A percentile compares a stretch with the other conserved stretches of the same genome.
Conservation (phyloP, 164 flowering plant species). For the Akebia trifoliata region DNA sequence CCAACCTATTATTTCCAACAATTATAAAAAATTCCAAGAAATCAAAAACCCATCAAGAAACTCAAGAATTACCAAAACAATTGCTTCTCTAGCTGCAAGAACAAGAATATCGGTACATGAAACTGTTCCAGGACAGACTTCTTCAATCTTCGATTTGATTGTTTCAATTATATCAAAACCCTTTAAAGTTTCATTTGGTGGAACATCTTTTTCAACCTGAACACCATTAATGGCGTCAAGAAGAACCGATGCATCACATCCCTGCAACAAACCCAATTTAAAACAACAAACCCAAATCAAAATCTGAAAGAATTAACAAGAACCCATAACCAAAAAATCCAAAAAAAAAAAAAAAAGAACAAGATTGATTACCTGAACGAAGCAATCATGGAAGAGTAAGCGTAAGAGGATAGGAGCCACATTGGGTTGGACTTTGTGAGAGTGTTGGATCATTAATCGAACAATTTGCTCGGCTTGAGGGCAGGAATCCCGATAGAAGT, state of each 20-base stretch:
- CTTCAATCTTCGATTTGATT: constrained; percentile 44
- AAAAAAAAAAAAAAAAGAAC: background rate
- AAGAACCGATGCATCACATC: constrained; percentile 59
- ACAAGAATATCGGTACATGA: constrained; percentile 63
- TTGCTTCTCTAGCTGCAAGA: constrained; percentile 53
- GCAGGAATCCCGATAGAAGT: constrained; percentile 43
- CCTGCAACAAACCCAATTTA: constrained; percentile 23
- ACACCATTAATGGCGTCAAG: constrained; percentile 31
- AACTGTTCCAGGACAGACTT: constrained; percentile 50
- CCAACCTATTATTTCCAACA: constrained; percentile 34
- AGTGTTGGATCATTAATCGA: constrained; percentile 13
- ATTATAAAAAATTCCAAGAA: constrained; percentile 1
- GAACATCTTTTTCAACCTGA: constrained; percentile 38
- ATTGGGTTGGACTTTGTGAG: constrained; percentile 11
- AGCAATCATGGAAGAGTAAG: constrained; percentile 57
- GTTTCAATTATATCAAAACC: constrained; percentile 43
- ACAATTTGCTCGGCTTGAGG: constrained; percentile 40
- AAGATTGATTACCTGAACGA: constrained; percentile 29
- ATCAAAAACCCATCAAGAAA: background rate
- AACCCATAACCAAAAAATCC: background rate
- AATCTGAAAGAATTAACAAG: background rate
- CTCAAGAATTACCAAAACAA: constrained; percentile 26
- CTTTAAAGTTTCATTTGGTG: constrained; percentile 37
- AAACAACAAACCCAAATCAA: background rate
- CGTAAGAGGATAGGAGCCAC: constrained; percentile 43